Conservation (phyloP, 1,284 basidiomycete species). For the Hypsizygus ulmarius region DNA sequence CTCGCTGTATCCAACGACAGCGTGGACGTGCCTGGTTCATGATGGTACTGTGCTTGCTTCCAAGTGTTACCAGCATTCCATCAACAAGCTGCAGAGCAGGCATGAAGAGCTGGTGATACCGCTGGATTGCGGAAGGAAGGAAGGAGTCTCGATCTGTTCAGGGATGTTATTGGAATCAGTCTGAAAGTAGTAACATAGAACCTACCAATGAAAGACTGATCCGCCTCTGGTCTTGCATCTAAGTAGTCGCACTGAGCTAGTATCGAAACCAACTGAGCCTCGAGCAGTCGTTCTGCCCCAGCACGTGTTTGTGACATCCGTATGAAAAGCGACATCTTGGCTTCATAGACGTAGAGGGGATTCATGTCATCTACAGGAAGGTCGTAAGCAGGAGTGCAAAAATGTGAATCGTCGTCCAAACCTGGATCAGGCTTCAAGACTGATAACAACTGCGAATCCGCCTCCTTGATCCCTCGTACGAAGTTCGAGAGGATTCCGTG, state of each 20-base stretch:
- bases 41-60: constrained; percentile 60
- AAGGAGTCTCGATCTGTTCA: constrained; percentile 76
- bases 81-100: constrained; percentile 81
- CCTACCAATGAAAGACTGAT: constrained; percentile 80
- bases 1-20: background rate
- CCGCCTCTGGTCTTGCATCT: constrained; percentile 76
- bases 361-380: constrained; percentile 75
- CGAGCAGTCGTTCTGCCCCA: constrained; percentile 85
- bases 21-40: constrained; percentile 56
- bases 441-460: constrained; percentile 75
- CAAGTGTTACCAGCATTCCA: constrained; percentile 67
- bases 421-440: constrained; percentile 89
- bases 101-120: constrained; percentile 87
- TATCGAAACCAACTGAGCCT: constrained; percentile 76
- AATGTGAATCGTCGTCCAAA: constrained; percentile 32
- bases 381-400: constrained; percentile 6
- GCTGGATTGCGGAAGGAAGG: constrained; percentile 82
- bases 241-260: constrained; percentile 87
- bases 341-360: constrained; percentile 91
- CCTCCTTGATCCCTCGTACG: constrained; percentile 80
- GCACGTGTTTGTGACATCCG: constrained; percentile 78
- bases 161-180: background rate
- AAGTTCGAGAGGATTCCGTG: constrained; percentile 86
- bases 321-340: constrained; percentile 87
- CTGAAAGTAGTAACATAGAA: constrained; percentile 6